These are phyloP conservation scores for Coniosporium uncinatum DNA, from an alignment of 2,329 filamentous ascomycete species.

Conservation along the genomic window DNA sequence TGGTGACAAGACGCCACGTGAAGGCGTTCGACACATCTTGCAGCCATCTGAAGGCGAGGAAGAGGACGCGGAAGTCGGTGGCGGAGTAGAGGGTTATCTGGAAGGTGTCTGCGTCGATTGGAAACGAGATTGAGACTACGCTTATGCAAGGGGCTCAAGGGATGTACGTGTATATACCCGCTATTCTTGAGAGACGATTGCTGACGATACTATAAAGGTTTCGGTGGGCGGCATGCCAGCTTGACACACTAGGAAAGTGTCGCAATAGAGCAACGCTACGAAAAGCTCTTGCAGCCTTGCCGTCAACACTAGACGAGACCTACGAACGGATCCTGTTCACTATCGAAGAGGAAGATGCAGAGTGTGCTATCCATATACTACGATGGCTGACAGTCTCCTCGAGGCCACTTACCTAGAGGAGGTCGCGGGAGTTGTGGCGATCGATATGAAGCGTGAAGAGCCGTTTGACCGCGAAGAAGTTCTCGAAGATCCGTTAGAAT, in stretches of 20 bases:
- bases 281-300: not conserved
- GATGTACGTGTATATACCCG: no score
- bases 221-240: not conserved
- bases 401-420: constrained; percentile 14
- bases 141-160: constrained; percentile 19
- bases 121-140: constrained; percentile 14
- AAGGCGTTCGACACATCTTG: no score
- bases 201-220: no score
- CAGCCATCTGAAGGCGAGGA: no score
- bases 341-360: constrained; percentile 1
- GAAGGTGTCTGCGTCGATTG: no score
- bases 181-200: no score
- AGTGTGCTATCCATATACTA: constrained; percentile 13
- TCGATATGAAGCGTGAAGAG: constrained; percentile 15
- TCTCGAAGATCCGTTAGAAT: constrained; percentile 22
- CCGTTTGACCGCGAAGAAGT: constrained; percentile 24
- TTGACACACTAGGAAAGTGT: not conserved
- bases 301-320: not conserved
- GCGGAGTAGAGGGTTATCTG: no score
- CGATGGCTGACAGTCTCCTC: constrained; percentile 14
- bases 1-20: no score
- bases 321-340: not conserved
- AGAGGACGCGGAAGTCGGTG: no score
- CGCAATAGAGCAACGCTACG: not conserved
- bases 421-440: constrained; percentile 18